Evolutionary conservation across 805 yeast genomes (phyloP).

Genomic region (Hemisphaericaspora nanyangensis): DNA sequence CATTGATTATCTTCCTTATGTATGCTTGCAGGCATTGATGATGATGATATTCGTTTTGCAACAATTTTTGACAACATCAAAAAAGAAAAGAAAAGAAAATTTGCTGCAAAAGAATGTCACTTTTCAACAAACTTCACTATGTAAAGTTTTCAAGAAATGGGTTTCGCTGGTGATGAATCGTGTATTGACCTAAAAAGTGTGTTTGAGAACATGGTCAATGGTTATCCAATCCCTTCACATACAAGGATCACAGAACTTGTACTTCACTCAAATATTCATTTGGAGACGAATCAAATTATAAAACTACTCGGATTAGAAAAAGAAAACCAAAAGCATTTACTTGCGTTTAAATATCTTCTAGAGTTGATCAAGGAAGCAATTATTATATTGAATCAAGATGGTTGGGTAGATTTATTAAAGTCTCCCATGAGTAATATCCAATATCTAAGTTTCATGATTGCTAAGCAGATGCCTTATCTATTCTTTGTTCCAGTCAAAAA

Average conservation of each 20-base stretch:
- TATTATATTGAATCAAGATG: not conserved
- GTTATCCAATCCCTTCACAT: not conserved
- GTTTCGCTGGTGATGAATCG: not conserved
- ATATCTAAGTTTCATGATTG: slow-evolving; percentile 18
- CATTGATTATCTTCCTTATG: not conserved
- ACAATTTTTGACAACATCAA: no score
- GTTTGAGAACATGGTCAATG: no score
- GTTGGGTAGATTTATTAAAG: slow-evolving; percentile 6
- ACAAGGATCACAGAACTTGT: not conserved
- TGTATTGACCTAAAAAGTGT: no score
- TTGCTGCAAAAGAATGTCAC: not conserved
- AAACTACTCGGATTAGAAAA: slow-evolving; percentile 3
- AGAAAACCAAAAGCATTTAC: slow-evolving; percentile 1
- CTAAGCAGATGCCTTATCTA: slow-evolving; percentile 16
- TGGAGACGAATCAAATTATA: slow-evolving; percentile 2
- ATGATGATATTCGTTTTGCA: no score
- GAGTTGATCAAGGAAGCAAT: not conserved
- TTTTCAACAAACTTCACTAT: not conserved
- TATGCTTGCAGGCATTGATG: not conserved
- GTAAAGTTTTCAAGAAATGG: not conserved
- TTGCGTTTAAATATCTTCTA: slow-evolving; percentile 1
- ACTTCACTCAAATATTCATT: not conserved
- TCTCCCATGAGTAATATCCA: slow-evolving; percentile 22
- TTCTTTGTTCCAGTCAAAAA: slow-evolving; percentile 18
- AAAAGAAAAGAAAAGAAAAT: no score